Base-by-base conservation (phyloP, 768 basidiomycete species). In the Trametes maxima region DNA sequence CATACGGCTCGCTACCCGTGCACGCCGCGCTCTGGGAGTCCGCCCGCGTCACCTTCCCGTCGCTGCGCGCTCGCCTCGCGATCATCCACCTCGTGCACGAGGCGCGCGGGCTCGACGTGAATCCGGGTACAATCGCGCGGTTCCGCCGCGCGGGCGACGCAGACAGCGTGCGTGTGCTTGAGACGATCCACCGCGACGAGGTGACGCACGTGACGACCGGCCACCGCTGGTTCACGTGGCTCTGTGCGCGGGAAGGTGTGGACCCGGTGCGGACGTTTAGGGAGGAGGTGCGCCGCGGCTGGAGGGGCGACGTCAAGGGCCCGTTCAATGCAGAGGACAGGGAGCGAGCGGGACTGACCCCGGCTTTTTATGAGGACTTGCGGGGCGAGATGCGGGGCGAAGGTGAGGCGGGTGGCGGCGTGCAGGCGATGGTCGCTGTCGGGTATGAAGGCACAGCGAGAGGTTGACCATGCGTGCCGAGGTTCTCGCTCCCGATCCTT, bases 11-110 rank as follows among this genome's bases (percentile, higher is more conserved):
- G 39, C 70, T 78, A 6, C 82, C 87, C 17, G 88, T 92, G 1
- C 91, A 92, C 67, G 88, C 89, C 0, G 85, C 82, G 0, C 82
- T 93, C 3, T 93, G 91, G 92, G 86, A 90, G 62, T 89, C 88
- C 6, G 92, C 91, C 0, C 76, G 77, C 8, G 78, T 84, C 36
- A 94, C 91, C 0, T 82, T 83, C 12, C 69, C 82, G 21, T 90
- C 89, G 1, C 79, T 93, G 40, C 82, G 84, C 22, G 78, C 90
- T 0, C 81, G 91, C 13, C 82, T 93, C 39, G 89, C 89, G 0
- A 92, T 93, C 72, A 90, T 95, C 67, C 90, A 92, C 66, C 84
- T 94, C 16, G 90, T 93, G 0, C 90, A 92, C 70, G 91, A 93
- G 77, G 90, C 91, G 2, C 77, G 91, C 25, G 92, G 92, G 5